A percentile compares a stretch with the other conserved stretches of the same genome.
Evolutionary conservation across 352 stramenopile species (phyloP).

Genomic region (Pythium folliculosum): DNA sequence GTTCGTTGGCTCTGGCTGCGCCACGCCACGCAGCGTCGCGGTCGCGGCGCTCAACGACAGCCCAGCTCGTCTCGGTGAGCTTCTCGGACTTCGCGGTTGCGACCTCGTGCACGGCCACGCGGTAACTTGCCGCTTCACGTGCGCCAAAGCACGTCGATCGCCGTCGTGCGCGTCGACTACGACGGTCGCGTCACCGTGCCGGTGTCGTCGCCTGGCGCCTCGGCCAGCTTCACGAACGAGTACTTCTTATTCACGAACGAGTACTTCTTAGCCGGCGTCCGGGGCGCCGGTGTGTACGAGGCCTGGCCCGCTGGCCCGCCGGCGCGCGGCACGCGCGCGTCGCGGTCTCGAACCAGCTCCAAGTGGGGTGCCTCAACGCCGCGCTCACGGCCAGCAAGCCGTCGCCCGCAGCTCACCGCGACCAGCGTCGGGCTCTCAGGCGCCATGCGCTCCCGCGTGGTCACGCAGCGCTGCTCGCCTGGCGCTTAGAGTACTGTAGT

Average conservation of each 20-base stretch:
- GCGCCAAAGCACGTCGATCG: slow-evolving; percentile 27
- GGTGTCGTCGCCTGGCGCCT: no score
- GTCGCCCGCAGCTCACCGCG: slow-evolving; percentile 18
- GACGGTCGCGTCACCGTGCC: no score
- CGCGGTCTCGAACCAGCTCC: slow-evolving; percentile 20
- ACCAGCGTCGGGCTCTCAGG: slow-evolving; percentile 20
- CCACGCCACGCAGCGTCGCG: no score
- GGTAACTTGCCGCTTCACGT: slow-evolving; percentile 27
- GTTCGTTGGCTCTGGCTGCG: slow-evolving; percentile 26
- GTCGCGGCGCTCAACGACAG: no score
- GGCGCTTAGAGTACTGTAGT: background rate
- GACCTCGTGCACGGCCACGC: background rate
- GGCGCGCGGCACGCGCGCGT: slow-evolving; percentile 25
- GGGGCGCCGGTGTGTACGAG: slow-evolving; percentile 26
- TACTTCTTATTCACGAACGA: no score
- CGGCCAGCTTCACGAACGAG: no score
- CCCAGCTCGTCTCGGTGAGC: no score
- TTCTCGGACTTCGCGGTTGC: no score
- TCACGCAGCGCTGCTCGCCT: slow-evolving; percentile 18
- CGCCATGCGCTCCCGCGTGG: slow-evolving; percentile 28
- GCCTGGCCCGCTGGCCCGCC: slow-evolving; percentile 18
- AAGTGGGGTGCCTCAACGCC: slow-evolving; percentile 31
- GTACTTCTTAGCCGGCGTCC: slow-evolving; percentile 32
- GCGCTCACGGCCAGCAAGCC: slow-evolving; percentile 28
- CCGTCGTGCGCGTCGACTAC: slow-evolving; percentile 28